phyloP scores from a whole-genome alignment of 2,329 filamentous ascomycete genomes.

The Cercospora sojina region DNA sequence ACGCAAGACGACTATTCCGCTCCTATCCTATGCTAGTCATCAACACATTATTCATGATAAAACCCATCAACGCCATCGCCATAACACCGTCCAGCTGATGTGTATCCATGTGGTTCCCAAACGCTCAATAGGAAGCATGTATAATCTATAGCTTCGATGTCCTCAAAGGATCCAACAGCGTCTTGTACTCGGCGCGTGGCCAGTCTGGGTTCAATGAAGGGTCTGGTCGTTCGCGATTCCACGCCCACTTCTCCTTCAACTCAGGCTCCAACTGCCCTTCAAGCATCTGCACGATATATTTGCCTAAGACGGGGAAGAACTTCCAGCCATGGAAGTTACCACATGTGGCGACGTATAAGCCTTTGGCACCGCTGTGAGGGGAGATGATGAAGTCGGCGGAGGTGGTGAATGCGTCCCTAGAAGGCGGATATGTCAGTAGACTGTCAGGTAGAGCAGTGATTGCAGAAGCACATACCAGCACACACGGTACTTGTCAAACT shows the following conservation, averaged over 20 bases:
- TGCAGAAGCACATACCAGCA: slow-evolving; percentile 57
- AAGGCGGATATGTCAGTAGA: neutral
- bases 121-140: neutral
- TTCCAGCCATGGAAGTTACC: slow-evolving; percentile 44
- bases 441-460: neutral
- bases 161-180: slow-evolving; percentile 45
- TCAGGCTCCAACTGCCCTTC: slow-evolving; percentile 45
- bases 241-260: slow-evolving; percentile 54
- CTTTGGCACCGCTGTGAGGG: slow-evolving; percentile 44
- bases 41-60: slow-evolving; percentile 9
- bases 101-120: neutral
- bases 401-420: slow-evolving; percentile 64
- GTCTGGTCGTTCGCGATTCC: slow-evolving; percentile 61
- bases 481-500: slow-evolving; percentile 62
- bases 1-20: neutral
- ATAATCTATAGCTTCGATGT: slow-evolving; percentile 13
- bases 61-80: neutral
- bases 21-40: neutral
- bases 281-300: slow-evolving; percentile 39
- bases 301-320: slow-evolving; percentile 40
- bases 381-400: slow-evolving; percentile 54
- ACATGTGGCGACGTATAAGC: slow-evolving; percentile 49
- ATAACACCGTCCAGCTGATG: neutral
- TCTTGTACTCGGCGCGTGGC: slow-evolving; percentile 58
- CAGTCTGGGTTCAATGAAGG: slow-evolving; percentile 55